Evolutionary conservation across 2,329 filamentous ascomycete species (phyloP).

Genomic region (Trichoderma sp.): DNA sequence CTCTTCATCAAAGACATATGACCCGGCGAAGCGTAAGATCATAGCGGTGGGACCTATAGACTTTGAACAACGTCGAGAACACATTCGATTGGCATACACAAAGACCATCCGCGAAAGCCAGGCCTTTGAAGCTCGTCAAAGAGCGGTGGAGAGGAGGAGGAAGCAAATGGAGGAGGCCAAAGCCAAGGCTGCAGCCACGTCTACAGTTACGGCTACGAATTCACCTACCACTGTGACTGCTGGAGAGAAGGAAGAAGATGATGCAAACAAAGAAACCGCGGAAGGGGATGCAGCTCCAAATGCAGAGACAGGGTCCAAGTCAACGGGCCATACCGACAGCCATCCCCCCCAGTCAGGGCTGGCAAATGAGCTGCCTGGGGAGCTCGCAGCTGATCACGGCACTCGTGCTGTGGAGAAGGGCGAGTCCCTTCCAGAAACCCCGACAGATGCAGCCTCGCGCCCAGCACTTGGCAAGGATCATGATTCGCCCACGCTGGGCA

Average conservation of each 20-base stretch:
- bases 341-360: not conserved
- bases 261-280: not conserved
- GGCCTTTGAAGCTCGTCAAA: constrained; percentile 58
- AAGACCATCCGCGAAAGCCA: constrained; percentile 79
- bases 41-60: constrained; percentile 75
- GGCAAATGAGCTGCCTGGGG: constrained; percentile 8
- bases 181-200: constrained; percentile 43
- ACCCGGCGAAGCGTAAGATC: constrained; percentile 53
- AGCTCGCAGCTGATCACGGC: constrained; percentile 7
- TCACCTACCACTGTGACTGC: constrained; percentile 19
- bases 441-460: constrained; percentile 22
- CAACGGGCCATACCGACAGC: not conserved
- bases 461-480: constrained; percentile 29
- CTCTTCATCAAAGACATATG: constrained; percentile 42
- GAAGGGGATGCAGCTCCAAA: constrained; percentile 5
- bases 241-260: constrained; percentile 12
- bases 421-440: constrained; percentile 26
- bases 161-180: constrained; percentile 55
- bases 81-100: constrained; percentile 83
- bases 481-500: constrained; percentile 69
- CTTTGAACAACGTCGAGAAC: constrained; percentile 79
- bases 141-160: constrained; percentile 53
- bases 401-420: not conserved
- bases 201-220: constrained; percentile 4
- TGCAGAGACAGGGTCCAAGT: not conserved